A percentile compares a stretch with the other conserved stretches of the same genome.
These are phyloP conservation scores for Trichophyton mentagrophytes DNA, from an alignment of 2,329 filamentous ascomycete genomes.

Conservation along the genomic window DNA sequence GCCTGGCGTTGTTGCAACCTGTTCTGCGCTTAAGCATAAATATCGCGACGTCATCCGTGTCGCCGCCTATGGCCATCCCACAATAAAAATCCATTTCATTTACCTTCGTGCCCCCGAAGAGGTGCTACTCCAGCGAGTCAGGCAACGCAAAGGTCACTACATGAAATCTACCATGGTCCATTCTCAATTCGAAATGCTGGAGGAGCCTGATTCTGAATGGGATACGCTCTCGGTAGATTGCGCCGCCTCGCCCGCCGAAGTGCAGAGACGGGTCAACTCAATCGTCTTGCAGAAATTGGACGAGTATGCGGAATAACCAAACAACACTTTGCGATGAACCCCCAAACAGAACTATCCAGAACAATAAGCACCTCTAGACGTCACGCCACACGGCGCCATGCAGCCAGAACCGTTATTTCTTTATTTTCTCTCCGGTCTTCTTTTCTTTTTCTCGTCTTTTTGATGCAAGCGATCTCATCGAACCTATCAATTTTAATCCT, in stretches of 20 bases:
- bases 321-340: not conserved
- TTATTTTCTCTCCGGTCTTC: not conserved
- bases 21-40: conserved; percentile 90
- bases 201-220: conserved; percentile 62
- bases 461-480: conserved; percentile 1
- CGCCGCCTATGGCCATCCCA: conserved; percentile 58
- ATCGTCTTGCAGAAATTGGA: conserved; percentile 11
- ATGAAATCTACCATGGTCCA: conserved; percentile 95
- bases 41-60: conserved; percentile 87
- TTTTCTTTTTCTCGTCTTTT: not conserved
- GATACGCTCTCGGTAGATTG: conserved; percentile 64
- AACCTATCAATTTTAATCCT: conserved; percentile 3
- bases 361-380: not conserved
- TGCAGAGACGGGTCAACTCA: conserved; percentile 15
- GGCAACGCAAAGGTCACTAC: conserved; percentile 67
- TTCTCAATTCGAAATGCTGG: conserved; percentile 80
- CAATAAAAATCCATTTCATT: conserved; percentile 77
- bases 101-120: conserved; percentile 71
- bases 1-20: conserved; percentile 80
- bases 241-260: conserved; percentile 42
- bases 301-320: conserved; percentile 6
- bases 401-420: conserved; percentile 1
- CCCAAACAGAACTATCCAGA: not conserved
- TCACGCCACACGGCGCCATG: not conserved
- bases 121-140: conserved; percentile 62